phyloP scores from a whole-genome alignment of 2,329 filamentous ascomycete genomes.

The Amylocarpus encephaloides region DNA sequence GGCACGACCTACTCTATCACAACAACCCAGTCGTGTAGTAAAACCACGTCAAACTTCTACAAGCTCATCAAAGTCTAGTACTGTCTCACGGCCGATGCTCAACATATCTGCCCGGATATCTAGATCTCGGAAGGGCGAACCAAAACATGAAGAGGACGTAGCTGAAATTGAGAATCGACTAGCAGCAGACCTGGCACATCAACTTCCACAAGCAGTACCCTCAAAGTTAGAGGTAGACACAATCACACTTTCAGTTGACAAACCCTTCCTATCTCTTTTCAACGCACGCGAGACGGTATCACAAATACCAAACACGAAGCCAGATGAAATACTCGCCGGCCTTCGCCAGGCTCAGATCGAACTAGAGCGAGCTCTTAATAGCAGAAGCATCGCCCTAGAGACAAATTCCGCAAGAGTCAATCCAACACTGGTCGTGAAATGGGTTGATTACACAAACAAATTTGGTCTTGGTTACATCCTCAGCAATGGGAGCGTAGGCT shows the following conservation, averaged over 20 bases:
- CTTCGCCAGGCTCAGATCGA: conserved; percentile 52
- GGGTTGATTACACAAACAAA: conserved; percentile 86
- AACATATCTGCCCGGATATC: conserved; percentile 8
- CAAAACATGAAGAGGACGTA: conserved; percentile 16
- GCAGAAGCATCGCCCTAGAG: conserved; percentile 55
- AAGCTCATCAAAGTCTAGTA: conserved; percentile 1
- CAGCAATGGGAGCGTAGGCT: conserved; percentile 74
- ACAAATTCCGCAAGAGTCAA: conserved; percentile 48
- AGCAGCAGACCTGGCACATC: conserved; percentile 26
- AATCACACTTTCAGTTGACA: conserved; percentile 36
- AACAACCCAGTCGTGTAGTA: conserved; percentile 11
- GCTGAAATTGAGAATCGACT: conserved; percentile 28
- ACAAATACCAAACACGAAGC: conserved; percentile 46
- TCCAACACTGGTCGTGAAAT: conserved; percentile 65
- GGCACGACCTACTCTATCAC: conserved; percentile 45
- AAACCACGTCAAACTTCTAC: conserved; percentile 16
- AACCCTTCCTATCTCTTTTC: conserved; percentile 39
- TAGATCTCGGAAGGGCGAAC: conserved; percentile 14
- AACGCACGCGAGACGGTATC: conserved; percentile 46
- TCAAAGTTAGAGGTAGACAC: conserved; percentile 21
- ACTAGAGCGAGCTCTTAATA: conserved; percentile 56
- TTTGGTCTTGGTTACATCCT: conserved; percentile 80
- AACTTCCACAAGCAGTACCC: conserved; percentile 20
- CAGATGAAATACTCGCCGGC: conserved; percentile 51
- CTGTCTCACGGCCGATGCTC: conserved; percentile 15